Conservation (phyloP, 2,329 filamentous ascomycete species). For the Samsoniella hepiali region DNA sequence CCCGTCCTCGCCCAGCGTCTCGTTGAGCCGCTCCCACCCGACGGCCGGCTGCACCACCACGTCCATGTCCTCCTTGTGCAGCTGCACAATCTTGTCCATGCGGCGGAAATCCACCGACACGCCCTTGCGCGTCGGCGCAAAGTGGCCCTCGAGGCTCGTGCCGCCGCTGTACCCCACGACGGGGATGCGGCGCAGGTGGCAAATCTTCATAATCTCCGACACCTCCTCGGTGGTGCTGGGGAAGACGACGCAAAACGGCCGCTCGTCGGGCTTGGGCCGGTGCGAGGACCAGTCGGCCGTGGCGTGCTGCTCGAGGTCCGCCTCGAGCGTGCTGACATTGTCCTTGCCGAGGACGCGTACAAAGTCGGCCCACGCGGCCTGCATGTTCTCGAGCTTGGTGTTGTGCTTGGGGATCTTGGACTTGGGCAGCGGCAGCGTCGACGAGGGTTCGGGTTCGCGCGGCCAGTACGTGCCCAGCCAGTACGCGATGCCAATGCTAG, state of each 20-base stretch:
- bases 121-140: conserved; percentile 75
- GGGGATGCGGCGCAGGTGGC: conserved; percentile 75
- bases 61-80: conserved; percentile 77
- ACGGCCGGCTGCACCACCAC: conserved; percentile 77
- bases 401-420: conserved; percentile 54
- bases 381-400: conserved; percentile 59
- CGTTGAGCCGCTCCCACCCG: conserved; percentile 83
- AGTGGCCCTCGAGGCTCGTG: conserved; percentile 87
- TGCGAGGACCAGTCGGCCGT: conserved; percentile 64
- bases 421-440: conserved; percentile 57
- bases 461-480: conserved; percentile 56
- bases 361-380: conserved; percentile 69
- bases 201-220: conserved; percentile 82
- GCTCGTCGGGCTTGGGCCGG: conserved; percentile 44
- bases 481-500: conserved; percentile 52
- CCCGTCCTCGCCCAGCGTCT: conserved; percentile 66
- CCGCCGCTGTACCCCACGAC: conserved; percentile 86
- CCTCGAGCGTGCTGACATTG: conserved; percentile 58
- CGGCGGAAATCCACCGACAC: conserved; percentile 81
- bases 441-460: conserved; percentile 48
- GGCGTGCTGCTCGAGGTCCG: conserved; percentile 55
- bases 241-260: conserved; percentile 69
- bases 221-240: conserved; percentile 79
- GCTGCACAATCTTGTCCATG: conserved; percentile 75
- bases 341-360: conserved; percentile 60